Base-by-base conservation (phyloP, 805 yeast species). In the Candida krabiensis region DNA sequence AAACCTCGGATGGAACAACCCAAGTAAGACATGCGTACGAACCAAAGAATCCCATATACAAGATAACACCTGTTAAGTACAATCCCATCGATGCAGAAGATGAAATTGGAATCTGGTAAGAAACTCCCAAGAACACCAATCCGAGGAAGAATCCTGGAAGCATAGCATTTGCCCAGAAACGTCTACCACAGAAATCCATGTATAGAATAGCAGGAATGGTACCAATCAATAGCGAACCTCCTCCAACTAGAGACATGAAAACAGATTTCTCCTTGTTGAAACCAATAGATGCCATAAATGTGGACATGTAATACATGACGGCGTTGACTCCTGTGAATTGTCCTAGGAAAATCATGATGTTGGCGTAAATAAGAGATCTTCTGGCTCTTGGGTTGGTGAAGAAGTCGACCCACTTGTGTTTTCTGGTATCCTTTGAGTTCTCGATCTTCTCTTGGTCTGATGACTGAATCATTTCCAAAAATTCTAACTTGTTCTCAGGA, bases 241-340 rank as follows among this genome's bases (percentile, higher is more conserved):
- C 86, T 36, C 84, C 84, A 16, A 80, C 86, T 53, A 79, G 69
- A 7, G 85, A 79, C 85, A 80, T 79, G 51, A 78, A 75, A 7
- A 79, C 83, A 17, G 81, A 63, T 35, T 70, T 58, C 52, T 73
- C 73, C 15, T 60, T 59, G 41, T 56, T 44, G 60, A 80, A 80
- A 6, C 84, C 84, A 52, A 80, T 76, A 23, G 66, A 62, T 3
- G 50, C 55, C 78, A 80, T 73, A 53, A 80, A 61, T 3, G 73
- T 74, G 32, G 83, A 71, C 76, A 79, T 70, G 59, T 80, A 76
- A 64, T 79, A 80, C 75, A 79, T 69, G 41, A 80, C 73, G 28
- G 80, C 85, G 51, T 80, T 80, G 49, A 80, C 74, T 66, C 86
- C 86, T 4, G 85, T 79, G 63, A 80, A 70, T 57, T 80, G 86